Evolutionary conservation across 306 rosid species (phyloP).

Genomic region (Rosa rugosa): DNA sequence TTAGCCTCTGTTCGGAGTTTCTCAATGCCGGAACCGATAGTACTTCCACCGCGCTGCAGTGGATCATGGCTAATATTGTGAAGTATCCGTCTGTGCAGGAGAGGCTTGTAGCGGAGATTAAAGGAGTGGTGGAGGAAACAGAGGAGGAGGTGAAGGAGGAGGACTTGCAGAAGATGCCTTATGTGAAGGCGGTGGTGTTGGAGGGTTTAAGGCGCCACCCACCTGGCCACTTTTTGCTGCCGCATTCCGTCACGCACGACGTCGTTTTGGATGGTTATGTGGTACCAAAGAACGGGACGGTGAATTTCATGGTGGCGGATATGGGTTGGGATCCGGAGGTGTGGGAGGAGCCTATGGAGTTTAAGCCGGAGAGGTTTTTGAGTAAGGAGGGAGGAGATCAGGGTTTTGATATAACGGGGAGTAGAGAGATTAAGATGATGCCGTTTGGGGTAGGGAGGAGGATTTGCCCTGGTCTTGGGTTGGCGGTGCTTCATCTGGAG

Average conservation of each 20-base stretch:
- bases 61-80: constrained; percentile 28
- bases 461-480: too few species aligned
- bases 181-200: background rate
- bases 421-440: too few species aligned
- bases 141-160: constrained; percentile 11
- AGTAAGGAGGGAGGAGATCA: too few species aligned
- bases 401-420: too few species aligned
- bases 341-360: constrained; percentile 30
- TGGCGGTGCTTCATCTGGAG: too few species aligned
- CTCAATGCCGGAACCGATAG: constrained; percentile 20
- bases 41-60: constrained; percentile 23
- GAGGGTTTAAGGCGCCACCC: constrained; percentile 31
- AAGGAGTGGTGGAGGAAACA: background rate
- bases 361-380: constrained; percentile 18
- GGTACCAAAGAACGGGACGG: constrained; percentile 13
- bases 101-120: background rate
- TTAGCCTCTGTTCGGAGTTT: constrained; percentile 18
- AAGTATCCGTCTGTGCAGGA: constrained; percentile 10
- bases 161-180: too few species aligned
- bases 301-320: constrained; percentile 36
- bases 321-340: constrained; percentile 27
- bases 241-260: constrained; percentile 14
- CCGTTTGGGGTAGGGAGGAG: too few species aligned
- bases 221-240: constrained; percentile 25
- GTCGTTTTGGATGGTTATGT: constrained; percentile 6